Conservation (phyloP, 1,284 basidiomycete species). For the Paramarasmius palmivorus region DNA sequence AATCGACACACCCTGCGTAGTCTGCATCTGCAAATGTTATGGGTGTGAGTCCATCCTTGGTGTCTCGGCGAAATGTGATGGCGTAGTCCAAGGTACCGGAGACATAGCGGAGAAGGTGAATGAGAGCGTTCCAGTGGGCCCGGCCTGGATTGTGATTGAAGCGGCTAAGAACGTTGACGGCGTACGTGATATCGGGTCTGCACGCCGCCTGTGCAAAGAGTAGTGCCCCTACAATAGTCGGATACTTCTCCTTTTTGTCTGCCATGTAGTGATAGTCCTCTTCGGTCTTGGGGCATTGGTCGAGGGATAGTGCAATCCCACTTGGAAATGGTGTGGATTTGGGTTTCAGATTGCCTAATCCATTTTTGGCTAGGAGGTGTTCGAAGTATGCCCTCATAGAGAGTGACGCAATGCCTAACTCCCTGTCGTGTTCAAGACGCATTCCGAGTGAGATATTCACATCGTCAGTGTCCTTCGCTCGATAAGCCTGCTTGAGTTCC, state of each 20-base stretch:
- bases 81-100: constrained; percentile 25
- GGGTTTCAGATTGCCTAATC: constrained; percentile 20
- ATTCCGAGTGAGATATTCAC: constrained; percentile 19
- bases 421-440: constrained; percentile 14
- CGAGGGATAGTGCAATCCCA: constrained; percentile 17
- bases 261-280: constrained; percentile 22
- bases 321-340: constrained; percentile 22
- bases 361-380: constrained; percentile 19
- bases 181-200: constrained; percentile 29
- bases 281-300: constrained; percentile 10
- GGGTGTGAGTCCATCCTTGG: constrained; percentile 10
- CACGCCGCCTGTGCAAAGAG: constrained; percentile 31
- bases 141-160: constrained; percentile 27
- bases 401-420: constrained; percentile 14
- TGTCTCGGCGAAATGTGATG: constrained; percentile 22
- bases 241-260: constrained; percentile 28
- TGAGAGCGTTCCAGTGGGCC: constrained; percentile 28
- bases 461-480: constrained; percentile 18
- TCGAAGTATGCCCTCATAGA: constrained; percentile 25
- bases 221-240: constrained; percentile 24
- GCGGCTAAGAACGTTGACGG: constrained; percentile 27
- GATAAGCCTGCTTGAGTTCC: too few species aligned
- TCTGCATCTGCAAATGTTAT: constrained; percentile 38
- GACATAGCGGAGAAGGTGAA: constrained; percentile 32
- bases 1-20: constrained; percentile 27